These are phyloP conservation scores for Seiridium unicorne DNA, from an alignment of 2,329 filamentous ascomycete genomes.

Conservation along the genomic window DNA sequence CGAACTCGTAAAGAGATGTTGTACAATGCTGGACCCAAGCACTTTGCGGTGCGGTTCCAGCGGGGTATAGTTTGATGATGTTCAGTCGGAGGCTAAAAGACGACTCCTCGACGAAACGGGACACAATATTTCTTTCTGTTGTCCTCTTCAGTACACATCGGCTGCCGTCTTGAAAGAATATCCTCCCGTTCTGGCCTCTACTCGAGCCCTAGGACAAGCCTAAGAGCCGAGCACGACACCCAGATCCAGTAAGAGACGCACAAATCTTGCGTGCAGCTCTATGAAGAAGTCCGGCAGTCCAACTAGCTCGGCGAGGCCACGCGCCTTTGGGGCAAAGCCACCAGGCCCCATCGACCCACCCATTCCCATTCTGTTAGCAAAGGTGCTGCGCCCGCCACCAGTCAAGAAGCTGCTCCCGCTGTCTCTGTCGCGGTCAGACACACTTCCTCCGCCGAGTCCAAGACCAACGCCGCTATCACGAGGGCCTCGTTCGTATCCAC, in stretches of 20 bases:
- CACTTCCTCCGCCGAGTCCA: conserved; percentile 20
- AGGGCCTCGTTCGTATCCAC: conserved; percentile 35
- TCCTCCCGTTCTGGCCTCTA: too few species aligned
- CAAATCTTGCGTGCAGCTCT: conserved; percentile 63
- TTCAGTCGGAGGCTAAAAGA: neutral
- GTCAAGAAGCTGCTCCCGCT: conserved; percentile 55
- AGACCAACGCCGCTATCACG: conserved; percentile 25
- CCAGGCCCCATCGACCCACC: conserved; percentile 52
- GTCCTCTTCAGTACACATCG: neutral
- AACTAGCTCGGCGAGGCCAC: conserved; percentile 64
- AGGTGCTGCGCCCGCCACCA: conserved; percentile 44
- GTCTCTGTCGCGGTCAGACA: conserved; percentile 24
- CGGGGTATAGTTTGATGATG: neutral
- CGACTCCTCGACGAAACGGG: too few species aligned
- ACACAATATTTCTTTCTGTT: neutral
- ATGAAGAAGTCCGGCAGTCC: conserved; percentile 68
- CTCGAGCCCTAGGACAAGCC: neutral
- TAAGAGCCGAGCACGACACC: conserved; percentile 52
- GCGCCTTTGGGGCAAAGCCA: conserved; percentile 54
- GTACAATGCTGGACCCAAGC: neutral
- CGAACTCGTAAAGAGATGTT: neutral
- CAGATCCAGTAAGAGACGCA: conserved; percentile 59
- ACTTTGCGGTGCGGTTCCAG: neutral
- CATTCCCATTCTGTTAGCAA: conserved; percentile 40
- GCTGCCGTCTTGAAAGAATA: too few species aligned